Evolutionary conservation across 2,329 filamentous ascomycete species (phyloP), one percentile per base, ranked within the genome.

Genomic region (Trichoderma atroviride): DNA sequence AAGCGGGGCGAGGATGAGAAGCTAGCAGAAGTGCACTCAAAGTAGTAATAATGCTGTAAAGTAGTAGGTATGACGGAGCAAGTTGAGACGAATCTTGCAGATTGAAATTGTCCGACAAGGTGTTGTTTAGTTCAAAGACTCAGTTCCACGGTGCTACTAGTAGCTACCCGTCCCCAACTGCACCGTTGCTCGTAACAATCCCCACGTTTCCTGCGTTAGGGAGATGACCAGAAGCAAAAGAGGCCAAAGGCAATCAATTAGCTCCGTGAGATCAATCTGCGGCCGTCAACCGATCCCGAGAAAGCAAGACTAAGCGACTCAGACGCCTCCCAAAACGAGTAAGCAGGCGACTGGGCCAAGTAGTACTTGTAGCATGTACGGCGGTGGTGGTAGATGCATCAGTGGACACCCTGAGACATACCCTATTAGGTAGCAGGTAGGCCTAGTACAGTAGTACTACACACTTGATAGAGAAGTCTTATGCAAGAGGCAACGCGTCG

Each of bases 191-290:
- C 37, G 61, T 24, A 24, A 14, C 31, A 67, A 67, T 59, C 64
- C 35, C 55, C 64, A 67, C 64, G 64, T 67, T 67, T 52, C 64
- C 64, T 56, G 64, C 29, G 29, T 67, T 67, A 59, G 64, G 55
- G 64, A 59, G 37, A 56, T 55, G 35, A 35, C 55, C 55, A 67
- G 52, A 58, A 22, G 63, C 63, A 33, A 67, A 67, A 67, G 55
- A 52, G 55, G 63, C 55, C 63, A 67, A 67, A 59, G 22, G 19
- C 55, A 59, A 50, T 43, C 29, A 67, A 35, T 52, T 58, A 58
- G 64, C 55, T 22, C 64, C 64, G 50, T 67, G 64, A 67, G 64
- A 67, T 67, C 63, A 67, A 59, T 67, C 64, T 67, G 55, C 55
- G 40, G 64, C 64, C 64, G 64, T 58, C 55, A 52, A 67, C 64